A percentile compares a stretch with the other conserved stretches of the same genome.
phyloP scores from a whole-genome alignment of 768 basidiomycete species.

The Tubosaeta sp. region DNA sequence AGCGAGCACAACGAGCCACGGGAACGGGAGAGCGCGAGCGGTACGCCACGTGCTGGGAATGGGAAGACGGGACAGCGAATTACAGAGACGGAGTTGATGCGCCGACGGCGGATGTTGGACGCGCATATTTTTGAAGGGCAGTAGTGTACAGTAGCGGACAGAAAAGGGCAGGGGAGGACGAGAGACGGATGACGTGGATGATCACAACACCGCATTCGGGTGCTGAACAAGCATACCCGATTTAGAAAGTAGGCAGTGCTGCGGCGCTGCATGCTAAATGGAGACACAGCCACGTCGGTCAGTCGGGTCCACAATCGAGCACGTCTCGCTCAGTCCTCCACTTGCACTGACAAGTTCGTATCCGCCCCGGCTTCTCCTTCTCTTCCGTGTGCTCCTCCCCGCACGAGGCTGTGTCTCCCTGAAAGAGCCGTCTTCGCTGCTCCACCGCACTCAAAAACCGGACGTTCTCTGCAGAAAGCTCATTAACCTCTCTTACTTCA shows the following conservation, averaged over 20 bases:
- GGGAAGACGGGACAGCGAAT: slow-evolving; percentile 63
- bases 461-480: slow-evolving; percentile 28
- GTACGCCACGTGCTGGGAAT: slow-evolving; percentile 27
- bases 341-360: not conserved
- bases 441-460: slow-evolving; percentile 9
- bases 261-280: slow-evolving; percentile 33
- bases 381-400: slow-evolving; percentile 2
- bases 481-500: slow-evolving; percentile 23
- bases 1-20: slow-evolving; percentile 7
- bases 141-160: not conserved
- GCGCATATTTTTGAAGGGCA: slow-evolving; percentile 53
- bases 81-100: slow-evolving; percentile 73
- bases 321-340: not conserved
- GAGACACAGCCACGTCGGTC: slow-evolving; percentile 32
- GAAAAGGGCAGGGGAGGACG: not conserved
- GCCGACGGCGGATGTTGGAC: slow-evolving; percentile 72
- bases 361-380: slow-evolving; percentile 9
- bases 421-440: slow-evolving; percentile 14
- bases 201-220: slow-evolving; percentile 21
- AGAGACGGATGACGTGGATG: slow-evolving; percentile 1
- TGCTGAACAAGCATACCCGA: slow-evolving; percentile 14
- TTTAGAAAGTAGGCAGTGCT: slow-evolving; percentile 28
- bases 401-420: slow-evolving; percentile 18
- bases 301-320: slow-evolving; percentile 26
- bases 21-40: slow-evolving; percentile 25